Percentiles rank a stretch among this genome's conserved stretches.
These are phyloP conservation scores for Xerocomus alliaceus DNA, from an alignment of 1,284 basidiomycete species.

Conservation along the genomic window DNA sequence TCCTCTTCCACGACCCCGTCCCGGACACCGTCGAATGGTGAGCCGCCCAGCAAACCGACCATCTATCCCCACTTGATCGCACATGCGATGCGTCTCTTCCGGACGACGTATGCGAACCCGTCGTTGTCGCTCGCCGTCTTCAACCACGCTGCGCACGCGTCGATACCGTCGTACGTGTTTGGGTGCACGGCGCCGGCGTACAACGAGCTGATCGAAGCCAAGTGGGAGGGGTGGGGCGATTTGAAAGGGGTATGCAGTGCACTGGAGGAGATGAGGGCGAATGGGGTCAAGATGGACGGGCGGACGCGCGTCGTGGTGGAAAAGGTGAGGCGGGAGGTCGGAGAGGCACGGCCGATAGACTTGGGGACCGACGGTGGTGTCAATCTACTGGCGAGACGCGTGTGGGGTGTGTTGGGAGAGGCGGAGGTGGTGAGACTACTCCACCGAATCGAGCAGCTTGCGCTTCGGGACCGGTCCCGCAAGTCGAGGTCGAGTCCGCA, in stretches of 20 bases:
- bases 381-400: constrained; percentile 27
- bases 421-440: constrained; percentile 48
- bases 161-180: constrained; percentile 80
- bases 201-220: constrained; percentile 82
- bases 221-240: constrained; percentile 84
- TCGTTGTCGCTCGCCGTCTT: constrained; percentile 86
- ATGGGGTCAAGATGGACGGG: constrained; percentile 72
- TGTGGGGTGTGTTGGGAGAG: constrained; percentile 31
- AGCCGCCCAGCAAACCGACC: constrained; percentile 63
- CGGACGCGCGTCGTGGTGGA: constrained; percentile 69
- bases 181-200: constrained; percentile 86
- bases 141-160: constrained; percentile 74
- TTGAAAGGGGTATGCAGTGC: constrained; percentile 73
- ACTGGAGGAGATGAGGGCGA: constrained; percentile 81
- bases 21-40: too few species aligned
- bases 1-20: too few species aligned
- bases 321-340: constrained; percentile 69
- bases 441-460: constrained; percentile 47
- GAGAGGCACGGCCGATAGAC: constrained; percentile 46
- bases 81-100: constrained; percentile 75
- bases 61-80: constrained; percentile 80
- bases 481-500: constrained; percentile 21
- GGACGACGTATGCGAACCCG: constrained; percentile 78
- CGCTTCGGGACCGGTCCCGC: constrained; percentile 32
- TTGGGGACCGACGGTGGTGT: neutral